Base-by-base conservation (phyloP, 2,329 filamentous ascomycete species). In the Trichoderma lentiforme region DNA sequence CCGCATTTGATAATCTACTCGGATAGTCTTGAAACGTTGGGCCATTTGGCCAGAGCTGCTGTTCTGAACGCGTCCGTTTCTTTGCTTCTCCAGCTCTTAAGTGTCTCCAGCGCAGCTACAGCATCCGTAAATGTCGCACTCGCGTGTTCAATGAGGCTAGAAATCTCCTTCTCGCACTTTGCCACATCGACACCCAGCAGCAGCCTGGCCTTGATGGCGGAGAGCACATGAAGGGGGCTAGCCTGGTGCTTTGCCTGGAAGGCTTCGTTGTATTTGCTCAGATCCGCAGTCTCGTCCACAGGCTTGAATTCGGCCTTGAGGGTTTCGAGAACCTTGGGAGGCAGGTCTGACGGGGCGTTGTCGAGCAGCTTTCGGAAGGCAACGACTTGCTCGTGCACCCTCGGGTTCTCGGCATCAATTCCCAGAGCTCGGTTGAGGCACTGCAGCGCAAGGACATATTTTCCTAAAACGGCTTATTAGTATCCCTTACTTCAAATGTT, bases 361-460 rank as follows among this genome's bases (percentile, higher is more conserved):
- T 87, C 86, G 64, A 92, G 81, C 39, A 88, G 84, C 75, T 90
- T 86, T 74, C 89, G 90, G 83, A 98, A 91, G 71, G 89, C 88
- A 57, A 91, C 84, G 34, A 88, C 85, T 80, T 96, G 93, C 77
- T 94, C 89, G 78, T 95, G 91, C n/a, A 95, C 87, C 74, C 87
- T 89, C 12, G 93, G 88, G 77, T 94, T 87, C 60, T 89, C 85
- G 3, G 90, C 81, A 74, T 96, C 91, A 39, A 98, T 85, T 3
- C 87, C 85, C 70, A 89, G 84, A 32, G 93, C 91, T 21, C 93
- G 91, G 63, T 93, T 89, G 69, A 99, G 87, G 81, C 93, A 97
- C 78, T 93, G 93, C 72, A 98, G 86, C 0, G 96, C 95, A 73
- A 97, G 91, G 57, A 97, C 83, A 78, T 93, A 94, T 84, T 98